Conservation (phyloP, 1,284 basidiomycete genomes). For the Gomphus sp. region DNA sequence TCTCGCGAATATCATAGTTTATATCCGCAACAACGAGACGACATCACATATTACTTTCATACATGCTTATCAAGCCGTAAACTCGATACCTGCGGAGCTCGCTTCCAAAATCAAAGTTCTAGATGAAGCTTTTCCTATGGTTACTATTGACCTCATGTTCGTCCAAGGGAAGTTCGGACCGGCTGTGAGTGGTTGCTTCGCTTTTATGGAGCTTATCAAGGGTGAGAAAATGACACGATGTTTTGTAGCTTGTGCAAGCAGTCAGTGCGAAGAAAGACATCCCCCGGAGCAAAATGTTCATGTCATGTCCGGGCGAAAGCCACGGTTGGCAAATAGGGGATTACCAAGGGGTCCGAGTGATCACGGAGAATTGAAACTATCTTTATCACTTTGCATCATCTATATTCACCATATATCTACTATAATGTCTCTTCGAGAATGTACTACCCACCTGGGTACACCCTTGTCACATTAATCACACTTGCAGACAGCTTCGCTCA, state of each 20-base stretch:
- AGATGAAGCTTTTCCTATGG: conserved; percentile 54
- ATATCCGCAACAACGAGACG: conserved; percentile 57
- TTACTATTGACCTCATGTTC: conserved; percentile 36
- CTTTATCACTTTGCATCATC: not conserved
- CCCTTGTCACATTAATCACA: too few species aligned
- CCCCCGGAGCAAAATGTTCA: conserved; percentile 4
- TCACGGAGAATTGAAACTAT: not conserved
- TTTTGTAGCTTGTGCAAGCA: not conserved
- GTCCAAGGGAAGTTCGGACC: not conserved
- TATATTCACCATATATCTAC: too few species aligned
- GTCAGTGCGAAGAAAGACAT: not conserved
- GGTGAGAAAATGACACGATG: too few species aligned
- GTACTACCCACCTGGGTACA: too few species aligned
- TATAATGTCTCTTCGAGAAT: too few species aligned
- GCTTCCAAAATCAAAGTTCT: conserved; percentile 30
- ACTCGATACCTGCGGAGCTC: conserved; percentile 25
- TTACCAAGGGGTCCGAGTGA: not conserved
- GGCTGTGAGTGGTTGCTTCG: not conserved
- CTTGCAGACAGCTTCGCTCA: too few species aligned
- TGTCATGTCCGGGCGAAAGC: not conserved
- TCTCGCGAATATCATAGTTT: conserved; percentile 53
- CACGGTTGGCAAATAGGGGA: conserved; percentile 5
- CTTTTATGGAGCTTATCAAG: not conserved
- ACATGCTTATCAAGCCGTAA: conserved; percentile 47
- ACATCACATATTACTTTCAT: conserved; percentile 58